These are phyloP conservation scores for Echinochloa phyllopogon DNA, from an alignment of 176 grass and related monocot species.

Conservation along the genomic window DNA sequence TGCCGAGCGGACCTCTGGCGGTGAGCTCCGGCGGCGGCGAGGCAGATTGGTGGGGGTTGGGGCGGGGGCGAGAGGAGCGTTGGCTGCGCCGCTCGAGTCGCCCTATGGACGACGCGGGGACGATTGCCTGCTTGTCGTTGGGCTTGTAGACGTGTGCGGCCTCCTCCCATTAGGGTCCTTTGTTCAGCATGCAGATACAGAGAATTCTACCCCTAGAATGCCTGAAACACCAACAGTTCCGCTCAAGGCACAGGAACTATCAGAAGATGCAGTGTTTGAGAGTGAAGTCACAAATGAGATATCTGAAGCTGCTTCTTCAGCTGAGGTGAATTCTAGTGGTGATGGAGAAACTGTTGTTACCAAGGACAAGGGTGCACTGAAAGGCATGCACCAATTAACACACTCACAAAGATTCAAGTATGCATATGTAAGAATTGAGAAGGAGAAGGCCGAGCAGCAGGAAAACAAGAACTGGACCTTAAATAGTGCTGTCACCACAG, in stretches of 20 bases:
- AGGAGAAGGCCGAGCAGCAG: conserved; percentile 68
- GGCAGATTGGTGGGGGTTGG: too few species aligned
- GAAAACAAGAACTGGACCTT: conserved; percentile 75
- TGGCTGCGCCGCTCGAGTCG: too few species aligned
- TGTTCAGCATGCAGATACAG: not conserved
- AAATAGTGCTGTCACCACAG: conserved; percentile 59
- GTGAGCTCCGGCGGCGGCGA: too few species aligned
- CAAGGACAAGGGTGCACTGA: conserved; percentile 43
- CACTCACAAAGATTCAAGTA: conserved; percentile 74
- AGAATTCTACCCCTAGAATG: conserved; percentile 31
- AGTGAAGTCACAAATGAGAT: conserved; percentile 39
- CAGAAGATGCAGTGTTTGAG: conserved; percentile 46
- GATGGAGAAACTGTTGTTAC: conserved; percentile 45
- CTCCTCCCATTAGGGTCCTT: not conserved
- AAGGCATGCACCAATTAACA: conserved; percentile 68
- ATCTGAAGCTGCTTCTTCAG: conserved; percentile 46
- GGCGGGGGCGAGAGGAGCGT: too few species aligned
- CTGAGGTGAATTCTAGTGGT: conserved; percentile 36
- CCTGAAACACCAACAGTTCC: conserved; percentile 41
- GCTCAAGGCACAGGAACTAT: conserved; percentile 23
- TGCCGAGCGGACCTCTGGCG: too few species aligned
- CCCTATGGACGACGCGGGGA: too few species aligned
- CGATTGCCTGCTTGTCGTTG: too few species aligned
- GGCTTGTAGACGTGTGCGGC: too few species aligned
- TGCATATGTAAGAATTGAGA: conserved; percentile 82